A percentile compares a stretch with the other conserved stretches of the same genome.
Evolutionary conservation across 169 alveolate species (phyloP).

Genomic region (Perkinsus olseni): DNA sequence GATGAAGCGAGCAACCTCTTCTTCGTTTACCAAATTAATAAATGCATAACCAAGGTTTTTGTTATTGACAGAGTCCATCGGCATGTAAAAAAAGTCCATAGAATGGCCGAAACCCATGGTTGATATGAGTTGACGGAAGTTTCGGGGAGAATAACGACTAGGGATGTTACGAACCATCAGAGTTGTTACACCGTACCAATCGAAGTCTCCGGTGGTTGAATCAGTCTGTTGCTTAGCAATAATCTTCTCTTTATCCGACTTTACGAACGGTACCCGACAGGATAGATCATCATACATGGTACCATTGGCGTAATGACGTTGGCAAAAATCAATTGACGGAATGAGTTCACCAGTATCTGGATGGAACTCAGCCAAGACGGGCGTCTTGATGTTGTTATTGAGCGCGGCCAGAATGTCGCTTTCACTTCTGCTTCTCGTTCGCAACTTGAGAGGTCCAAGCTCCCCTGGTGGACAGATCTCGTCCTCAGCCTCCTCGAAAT

Average conservation of each 20-base stretch:
- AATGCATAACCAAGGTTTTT: neutral
- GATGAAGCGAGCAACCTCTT: neutral
- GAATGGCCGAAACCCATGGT: neutral
- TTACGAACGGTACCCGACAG: too few species aligned
- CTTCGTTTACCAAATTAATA: neutral
- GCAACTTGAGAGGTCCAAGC: too few species aligned
- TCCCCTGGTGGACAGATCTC: too few species aligned
- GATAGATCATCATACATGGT: neutral
- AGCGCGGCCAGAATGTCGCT: neutral
- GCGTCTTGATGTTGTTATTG: neutral
- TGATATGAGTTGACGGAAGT: neutral
- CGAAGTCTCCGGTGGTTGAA: too few species aligned
- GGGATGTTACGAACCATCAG: neutral
- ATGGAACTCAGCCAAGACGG: neutral
- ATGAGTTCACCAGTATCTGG: neutral
- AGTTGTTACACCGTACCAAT: neutral
- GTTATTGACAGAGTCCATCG: neutral
- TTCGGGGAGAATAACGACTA: neutral
- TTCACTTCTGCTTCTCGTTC: neutral
- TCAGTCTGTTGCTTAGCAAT: too few species aligned
- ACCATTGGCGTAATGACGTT: too few species aligned
- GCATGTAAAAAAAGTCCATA: neutral
- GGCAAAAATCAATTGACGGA: neutral
- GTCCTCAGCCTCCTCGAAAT: neutral
- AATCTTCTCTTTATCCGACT: too few species aligned